Evolutionary conservation across 2,329 filamentous ascomycete species (phyloP), one percentile per base, ranked within the genome.

Genomic region (Thielaviopsis punctulata): DNA sequence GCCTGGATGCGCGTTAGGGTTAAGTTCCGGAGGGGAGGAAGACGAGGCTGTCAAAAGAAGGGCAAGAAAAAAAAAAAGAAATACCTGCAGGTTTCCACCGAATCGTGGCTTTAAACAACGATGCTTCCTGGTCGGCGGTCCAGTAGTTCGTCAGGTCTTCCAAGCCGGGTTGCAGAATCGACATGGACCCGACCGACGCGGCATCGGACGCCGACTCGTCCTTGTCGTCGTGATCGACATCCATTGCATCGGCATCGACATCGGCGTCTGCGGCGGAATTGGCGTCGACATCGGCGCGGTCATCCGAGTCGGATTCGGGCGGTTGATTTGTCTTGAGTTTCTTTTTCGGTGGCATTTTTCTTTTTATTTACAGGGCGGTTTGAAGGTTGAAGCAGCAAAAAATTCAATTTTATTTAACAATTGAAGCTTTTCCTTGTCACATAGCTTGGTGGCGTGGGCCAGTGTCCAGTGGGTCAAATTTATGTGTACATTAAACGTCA

Each of bases 61-160:
- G 19, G 4, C n/a, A n/a, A 39, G 23, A 21, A 24, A 22, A 33
- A 22, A 33, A 19, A 21, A 45, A 45, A 33, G 21, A 56, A 63
- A 58, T 63, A 86, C 88, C 90, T 41, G 90, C 90, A n/a, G 92
- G 92, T 64, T 98, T 98, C 84, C 86, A 95, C 62, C 82, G 77
- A 58, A 96, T 89, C 58, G 96, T 83, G 50, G 82, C 87, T 64
- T 95, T 95, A 69, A 95, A 87, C 1, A 98, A 73, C 41, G 87
- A 89, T 1, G 86, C 88, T 58, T 94, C 84, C 66, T 98, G 92
- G 62, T 95, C 90, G 61, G 95, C 89, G 3, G 88, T 95, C 92
- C 92, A 98, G 30, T 52, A 52, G 36, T 25, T 50, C 18, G 47
- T 55, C 23, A 82, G 77, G 58, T 90, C 86, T 53, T 79, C 76